Conservation (phyloP, 2,329 filamentous ascomycete genomes). For the Fusarium sp. region DNA sequence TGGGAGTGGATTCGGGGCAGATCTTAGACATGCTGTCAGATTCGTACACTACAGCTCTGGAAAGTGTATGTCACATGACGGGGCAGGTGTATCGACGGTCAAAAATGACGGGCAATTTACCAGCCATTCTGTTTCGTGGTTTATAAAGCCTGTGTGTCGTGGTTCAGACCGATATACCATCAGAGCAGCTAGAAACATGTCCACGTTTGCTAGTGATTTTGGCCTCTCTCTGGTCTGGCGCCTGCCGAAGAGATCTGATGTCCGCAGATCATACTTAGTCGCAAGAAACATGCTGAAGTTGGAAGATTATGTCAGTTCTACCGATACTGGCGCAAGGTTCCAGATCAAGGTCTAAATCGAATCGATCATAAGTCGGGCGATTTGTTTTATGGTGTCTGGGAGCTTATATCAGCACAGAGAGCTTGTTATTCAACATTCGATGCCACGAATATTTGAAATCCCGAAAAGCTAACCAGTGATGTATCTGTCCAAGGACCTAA, state of each 20-base stretch:
- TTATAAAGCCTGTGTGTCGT: background rate
- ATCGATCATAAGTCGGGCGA: too few relatives aligned
- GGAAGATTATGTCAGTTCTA: background rate
- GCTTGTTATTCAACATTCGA: background rate
- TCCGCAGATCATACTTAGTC: background rate
- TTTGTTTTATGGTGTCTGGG: background rate
- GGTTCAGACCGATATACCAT: background rate
- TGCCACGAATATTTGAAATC: too few relatives aligned
- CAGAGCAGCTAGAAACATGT: background rate
- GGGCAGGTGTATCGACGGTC: accelerated
- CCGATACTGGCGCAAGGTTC: background rate
- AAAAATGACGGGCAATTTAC: background rate
- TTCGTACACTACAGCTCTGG: accelerated
- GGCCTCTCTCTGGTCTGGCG: too few relatives aligned
- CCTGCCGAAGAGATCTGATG: background rate
- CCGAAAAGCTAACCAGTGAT: too few relatives aligned
- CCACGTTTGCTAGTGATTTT: too few relatives aligned
- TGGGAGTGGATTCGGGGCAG: accelerated
- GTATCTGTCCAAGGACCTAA: background rate
- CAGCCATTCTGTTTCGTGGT: background rate
- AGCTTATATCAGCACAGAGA: accelerated
- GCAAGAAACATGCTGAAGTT: background rate
- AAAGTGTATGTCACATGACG: background rate
- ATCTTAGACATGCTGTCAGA: background rate
- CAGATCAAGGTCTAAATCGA: background rate